Conservation (phyloP, 805 yeast genomes). For the Yarrowia porcina region DNA sequence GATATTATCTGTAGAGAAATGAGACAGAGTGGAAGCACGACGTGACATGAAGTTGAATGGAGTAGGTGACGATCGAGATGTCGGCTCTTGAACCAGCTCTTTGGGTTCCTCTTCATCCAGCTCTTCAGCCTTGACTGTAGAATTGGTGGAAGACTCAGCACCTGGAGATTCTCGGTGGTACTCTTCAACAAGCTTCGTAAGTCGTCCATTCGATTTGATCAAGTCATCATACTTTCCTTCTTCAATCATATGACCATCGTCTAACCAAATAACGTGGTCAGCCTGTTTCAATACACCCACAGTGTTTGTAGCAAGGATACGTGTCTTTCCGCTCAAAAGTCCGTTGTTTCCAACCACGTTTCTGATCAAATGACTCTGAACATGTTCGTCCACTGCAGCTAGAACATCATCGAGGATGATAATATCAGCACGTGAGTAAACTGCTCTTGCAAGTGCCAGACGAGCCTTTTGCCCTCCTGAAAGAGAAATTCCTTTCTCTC, state of each 20-base stretch:
- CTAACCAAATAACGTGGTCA: constrained; percentile 62
- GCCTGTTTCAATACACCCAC: constrained; percentile 66
- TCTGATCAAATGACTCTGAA: constrained; percentile 71
- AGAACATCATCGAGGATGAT: constrained; percentile 75
- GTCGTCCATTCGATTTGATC: constrained; percentile 7
- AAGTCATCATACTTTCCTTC: constrained; percentile 62
- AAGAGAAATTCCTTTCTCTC: constrained; percentile 82
- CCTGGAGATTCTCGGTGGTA: background rate
- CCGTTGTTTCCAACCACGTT: constrained; percentile 64
- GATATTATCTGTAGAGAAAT: background rate
- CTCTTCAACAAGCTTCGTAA: background rate
- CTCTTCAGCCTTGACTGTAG: background rate
- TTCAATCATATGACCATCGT: constrained; percentile 56
- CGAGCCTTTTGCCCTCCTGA: constrained; percentile 93
- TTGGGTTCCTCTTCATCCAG: background rate
- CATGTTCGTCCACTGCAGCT: constrained; percentile 86
- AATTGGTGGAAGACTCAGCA: background rate
- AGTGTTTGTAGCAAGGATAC: constrained; percentile 82
- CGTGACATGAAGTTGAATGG: constrained; percentile 22
- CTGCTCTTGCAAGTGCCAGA: constrained; percentile 77
- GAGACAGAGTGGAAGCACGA: constrained; percentile 55
- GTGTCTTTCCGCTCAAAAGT: constrained; percentile 53
- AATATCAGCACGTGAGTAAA: constrained; percentile 63
- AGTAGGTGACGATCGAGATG: constrained; percentile 2
- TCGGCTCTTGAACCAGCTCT: background rate